Evolutionary conservation across 305 asterid species (phyloP), one percentile per base, ranked within the genome.

Genomic region (Fraxinus greggii): DNA sequence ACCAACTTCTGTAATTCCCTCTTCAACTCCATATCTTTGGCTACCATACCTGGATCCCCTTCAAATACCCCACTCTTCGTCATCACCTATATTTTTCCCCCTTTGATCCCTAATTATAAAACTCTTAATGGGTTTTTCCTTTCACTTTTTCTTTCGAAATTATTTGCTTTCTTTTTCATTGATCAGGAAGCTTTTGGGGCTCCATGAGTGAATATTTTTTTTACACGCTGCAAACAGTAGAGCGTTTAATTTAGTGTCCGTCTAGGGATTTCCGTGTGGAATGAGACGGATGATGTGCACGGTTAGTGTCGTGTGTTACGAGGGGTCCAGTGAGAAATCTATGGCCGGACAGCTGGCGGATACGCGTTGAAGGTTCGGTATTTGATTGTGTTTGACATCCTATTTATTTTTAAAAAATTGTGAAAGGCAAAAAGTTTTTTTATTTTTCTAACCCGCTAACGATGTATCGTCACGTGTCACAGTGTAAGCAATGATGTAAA

Each of bases 11-110:
- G 78, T 78, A 80, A 33, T 35, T 80, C 78, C 56, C 12, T 80
- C 83, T 80, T 80, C 69, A 80, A 5, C 83, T 80, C 83, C 77
- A 61, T 26, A 6, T 17, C 83, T 31, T 77, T 77, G 29, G 80
- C 72, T 36, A 31, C 72, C 80, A 33, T 32, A 23, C 23, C 31
- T 1, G 80, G 73, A 65, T 70, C 82, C 15, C 26, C 59, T 67
- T 67, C 74, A 67, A 28, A 67, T 3, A 28, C 36, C 36, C 74
- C 74, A 67, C 74, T 67, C 74, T 67, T 67, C 7, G 36, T 32
- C 74, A 67, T 67, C 35, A 1, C 74, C 74, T 1, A 13, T 26
- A 26, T 10, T 28, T 28, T 1, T 6, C 7, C 74, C 74, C 74
- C 74, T 28, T 65, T 3, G 36, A 28, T 28, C 74, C 74, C 74